Conservation (phyloP, 2,329 filamentous ascomycete genomes). For the Botrytis sinoallii region DNA sequence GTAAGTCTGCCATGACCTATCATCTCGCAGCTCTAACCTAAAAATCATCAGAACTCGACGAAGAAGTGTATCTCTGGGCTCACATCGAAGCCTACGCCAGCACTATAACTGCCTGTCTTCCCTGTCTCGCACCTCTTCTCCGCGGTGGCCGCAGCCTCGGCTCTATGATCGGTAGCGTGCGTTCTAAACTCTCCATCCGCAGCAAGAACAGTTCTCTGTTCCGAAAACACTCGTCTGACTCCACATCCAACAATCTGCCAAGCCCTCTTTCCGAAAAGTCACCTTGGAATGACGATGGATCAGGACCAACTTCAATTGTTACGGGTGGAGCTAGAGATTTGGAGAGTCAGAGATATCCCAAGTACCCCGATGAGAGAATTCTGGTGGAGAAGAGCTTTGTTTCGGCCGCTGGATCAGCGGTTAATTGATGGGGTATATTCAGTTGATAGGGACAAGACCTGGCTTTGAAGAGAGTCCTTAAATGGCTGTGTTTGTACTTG, state of each 20-base stretch:
- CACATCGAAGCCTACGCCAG: conserved; percentile 12
- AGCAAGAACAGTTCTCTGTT: not conserved
- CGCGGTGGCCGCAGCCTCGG: conserved; percentile 2
- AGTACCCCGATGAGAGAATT: not conserved
- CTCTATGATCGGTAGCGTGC: conserved; percentile 2
- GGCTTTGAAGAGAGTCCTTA: not conserved
- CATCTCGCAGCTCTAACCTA: not conserved
- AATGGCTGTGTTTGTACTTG: not conserved
- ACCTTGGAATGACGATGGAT: not conserved
- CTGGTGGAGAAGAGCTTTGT: conserved; percentile 5
- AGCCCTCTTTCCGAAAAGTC: not conserved
- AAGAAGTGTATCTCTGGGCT: conserved; percentile 14
- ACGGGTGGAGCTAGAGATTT: not conserved
- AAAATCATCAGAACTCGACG: not conserved
- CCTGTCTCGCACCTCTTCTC: conserved; percentile 10
- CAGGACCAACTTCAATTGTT: not conserved
- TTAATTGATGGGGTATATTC: not conserved
- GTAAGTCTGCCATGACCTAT: not conserved
- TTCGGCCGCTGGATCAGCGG: not conserved
- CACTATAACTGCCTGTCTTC: conserved; percentile 5
- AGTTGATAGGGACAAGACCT: not conserved
- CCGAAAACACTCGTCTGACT: not conserved
- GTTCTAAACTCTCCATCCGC: conserved; percentile 2
- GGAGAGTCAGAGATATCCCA: not conserved
- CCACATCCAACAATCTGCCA: not conserved